Conservation (phyloP, 345 rosid species). For the Eucalyptus marginata region DNA sequence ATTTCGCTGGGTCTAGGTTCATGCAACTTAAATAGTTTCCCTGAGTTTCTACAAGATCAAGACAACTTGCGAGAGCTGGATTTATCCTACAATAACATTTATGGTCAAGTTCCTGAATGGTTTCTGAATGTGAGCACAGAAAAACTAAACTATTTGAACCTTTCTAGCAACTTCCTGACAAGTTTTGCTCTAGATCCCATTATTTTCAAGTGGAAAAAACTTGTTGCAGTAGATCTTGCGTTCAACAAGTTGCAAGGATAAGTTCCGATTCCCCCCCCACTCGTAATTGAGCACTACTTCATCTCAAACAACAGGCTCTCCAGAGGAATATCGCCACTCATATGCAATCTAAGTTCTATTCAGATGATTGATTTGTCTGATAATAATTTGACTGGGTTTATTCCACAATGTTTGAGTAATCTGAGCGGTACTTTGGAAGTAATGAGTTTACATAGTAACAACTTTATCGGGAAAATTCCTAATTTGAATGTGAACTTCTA, state of each 20-base stretch:
- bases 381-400: background rate
- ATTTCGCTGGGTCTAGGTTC: background rate
- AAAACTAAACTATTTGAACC: background rate
- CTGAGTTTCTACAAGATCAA: background rate
- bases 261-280: background rate
- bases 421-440: background rate
- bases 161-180: background rate
- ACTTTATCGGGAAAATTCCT: background rate
- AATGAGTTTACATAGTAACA: background rate
- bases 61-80: background rate
- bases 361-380: background rate
- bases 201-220: background rate
- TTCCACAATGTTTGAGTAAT: slow-evolving; percentile 14
- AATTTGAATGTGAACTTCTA: background rate
- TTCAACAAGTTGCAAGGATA: background rate
- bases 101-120: slow-evolving; percentile 1
- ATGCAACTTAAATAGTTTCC: slow-evolving; percentile 2
- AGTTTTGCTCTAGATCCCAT: background rate
- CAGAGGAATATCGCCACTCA: background rate
- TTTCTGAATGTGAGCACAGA: background rate
- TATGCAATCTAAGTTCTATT: slow-evolving; percentile 1
- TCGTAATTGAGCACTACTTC: background rate
- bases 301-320: background rate
- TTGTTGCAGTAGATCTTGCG: fast-evolving
- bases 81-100: background rate